Base-by-base conservation (phyloP, 768 basidiomycete species). In the Hydnum rufescens region DNA sequence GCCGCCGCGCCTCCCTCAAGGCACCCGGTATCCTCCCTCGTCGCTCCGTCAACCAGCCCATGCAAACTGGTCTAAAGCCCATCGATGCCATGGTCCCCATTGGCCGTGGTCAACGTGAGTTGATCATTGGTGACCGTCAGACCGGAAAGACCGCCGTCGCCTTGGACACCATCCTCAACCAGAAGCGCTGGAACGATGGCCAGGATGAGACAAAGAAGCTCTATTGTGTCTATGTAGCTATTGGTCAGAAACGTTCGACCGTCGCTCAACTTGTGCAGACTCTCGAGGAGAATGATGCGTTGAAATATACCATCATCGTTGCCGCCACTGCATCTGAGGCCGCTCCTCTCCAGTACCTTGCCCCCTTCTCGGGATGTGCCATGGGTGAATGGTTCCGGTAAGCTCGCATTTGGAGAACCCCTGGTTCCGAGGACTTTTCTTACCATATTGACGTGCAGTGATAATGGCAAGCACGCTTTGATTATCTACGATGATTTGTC, bases 1-100 rank as follows among this genome's bases (percentile, higher is more conserved):
- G 95, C 68, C 83, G 89, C 61, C 89, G 92, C 74, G 90, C 95
- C 55, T 88, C 93, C 58, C 71, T 95, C 68, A 99, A 99, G 77
- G 95, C 95, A 34, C 95, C 95, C 60, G 95, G 95, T 75, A 96
- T 97, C 66, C 74, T 97, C 51, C 95, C 95, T 60, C 88, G 95
- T 76, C 89, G 88, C 65, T 97, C 95, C 66, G 95, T 99, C 73
- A 87, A 88, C 75, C 89, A 96, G 77, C 93, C 95, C 61, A 99
- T 99, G 95, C 87, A 95, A 84, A 99, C 95, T 60, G 95, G 95
- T 74, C 82, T 99, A 66, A 99, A 99, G 75, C 90, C 93, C 66
- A 96, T 99, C 68, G 95, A 99, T 69, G 93, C 95, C 66, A 95
- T 99, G 90, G 95, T 99, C 59, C 95, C 95, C 63, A 99, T 99